A percentile compares a stretch with the other conserved stretches of the same genome.
phyloP scores from a whole-genome alignment of 1,284 basidiomycete species.

The Pyrrhoderma noxium region DNA sequence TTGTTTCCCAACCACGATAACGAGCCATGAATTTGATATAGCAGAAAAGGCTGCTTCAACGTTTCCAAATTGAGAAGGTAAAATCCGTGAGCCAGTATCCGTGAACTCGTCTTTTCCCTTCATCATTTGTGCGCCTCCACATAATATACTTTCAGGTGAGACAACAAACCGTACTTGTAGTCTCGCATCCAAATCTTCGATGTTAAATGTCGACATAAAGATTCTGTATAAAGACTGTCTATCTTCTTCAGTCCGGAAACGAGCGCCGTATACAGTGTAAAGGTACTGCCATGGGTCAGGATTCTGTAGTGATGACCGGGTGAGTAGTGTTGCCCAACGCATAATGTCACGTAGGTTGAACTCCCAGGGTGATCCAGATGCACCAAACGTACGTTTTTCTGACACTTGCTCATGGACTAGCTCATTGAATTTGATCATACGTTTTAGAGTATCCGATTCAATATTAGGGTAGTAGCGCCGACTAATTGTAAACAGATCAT shows the following conservation, averaged over 20 bases:
- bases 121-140: conserved; percentile 50
- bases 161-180: conserved; percentile 38
- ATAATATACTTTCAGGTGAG: conserved; percentile 47
- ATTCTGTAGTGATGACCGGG: conserved; percentile 18
- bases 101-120: background rate
- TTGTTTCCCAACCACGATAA: conserved; percentile 77
- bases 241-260: conserved; percentile 76
- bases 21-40: conserved; percentile 77
- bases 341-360: conserved; percentile 97
- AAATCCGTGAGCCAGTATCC: conserved; percentile 38
- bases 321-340: conserved; percentile 76
- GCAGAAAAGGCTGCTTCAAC: conserved; percentile 76
- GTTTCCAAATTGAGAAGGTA: conserved; percentile 59
- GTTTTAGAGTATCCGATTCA: conserved; percentile 45
- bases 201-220: conserved; percentile 56
- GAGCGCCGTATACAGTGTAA: conserved; percentile 72
- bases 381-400: conserved; percentile 63
- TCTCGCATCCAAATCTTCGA: conserved; percentile 23
- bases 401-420: conserved; percentile 68
- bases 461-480: conserved; percentile 66
- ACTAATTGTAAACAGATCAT: conserved; percentile 81
- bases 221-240: conserved; percentile 51
- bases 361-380: conserved; percentile 93
- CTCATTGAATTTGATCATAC: conserved; percentile 85
- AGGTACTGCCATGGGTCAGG: conserved; percentile 58